A percentile compares a stretch with the other conserved stretches of the same genome.
Evolutionary conservation across 192 early-diverging fungal species (phyloP).

Genomic region (Dissophora ornata): DNA sequence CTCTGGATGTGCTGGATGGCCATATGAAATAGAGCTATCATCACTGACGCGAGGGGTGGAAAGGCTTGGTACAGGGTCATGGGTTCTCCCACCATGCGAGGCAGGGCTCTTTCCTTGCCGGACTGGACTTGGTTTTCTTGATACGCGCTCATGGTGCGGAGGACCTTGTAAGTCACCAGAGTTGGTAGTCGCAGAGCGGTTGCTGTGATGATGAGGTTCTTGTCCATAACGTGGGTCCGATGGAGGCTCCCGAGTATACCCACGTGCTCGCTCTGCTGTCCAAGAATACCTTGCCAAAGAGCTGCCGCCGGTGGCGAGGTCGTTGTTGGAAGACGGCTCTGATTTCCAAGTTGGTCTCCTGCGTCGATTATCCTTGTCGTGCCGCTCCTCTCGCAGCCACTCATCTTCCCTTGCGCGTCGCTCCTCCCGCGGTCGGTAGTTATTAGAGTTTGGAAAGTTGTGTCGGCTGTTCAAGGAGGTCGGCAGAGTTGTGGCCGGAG

Average conservation of each 20-base stretch:
- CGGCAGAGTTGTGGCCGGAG: background rate
- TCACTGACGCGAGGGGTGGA: background rate
- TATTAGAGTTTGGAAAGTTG: background rate
- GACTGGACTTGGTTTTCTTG: too few relatives aligned
- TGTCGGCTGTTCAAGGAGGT: background rate
- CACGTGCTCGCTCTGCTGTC: too few relatives aligned
- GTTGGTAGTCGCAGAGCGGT: too few relatives aligned
- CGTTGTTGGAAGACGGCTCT: too few relatives aligned
- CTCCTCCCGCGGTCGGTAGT: constrained; percentile 3
- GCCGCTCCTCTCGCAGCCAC: background rate
- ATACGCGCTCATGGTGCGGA: too few relatives aligned
- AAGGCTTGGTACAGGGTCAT: background rate
- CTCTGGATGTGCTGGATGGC: background rate
- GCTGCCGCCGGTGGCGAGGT: too few relatives aligned
- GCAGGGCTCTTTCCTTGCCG: too few relatives aligned
- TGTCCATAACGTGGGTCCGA: background rate
- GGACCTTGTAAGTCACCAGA: too few relatives aligned
- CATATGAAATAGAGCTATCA: too few relatives aligned
- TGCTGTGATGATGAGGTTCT: too few relatives aligned
- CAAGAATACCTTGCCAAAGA: too few relatives aligned
- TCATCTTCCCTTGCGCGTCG: background rate
- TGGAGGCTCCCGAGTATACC: constrained; percentile 1
- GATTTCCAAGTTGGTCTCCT: background rate
- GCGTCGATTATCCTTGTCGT: background rate
- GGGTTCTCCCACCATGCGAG: background rate